Evolutionary conservation across 257 asterid genomes (phyloP), one percentile per base, ranked within the genome.

Genomic region (Henckelia pumila): DNA sequence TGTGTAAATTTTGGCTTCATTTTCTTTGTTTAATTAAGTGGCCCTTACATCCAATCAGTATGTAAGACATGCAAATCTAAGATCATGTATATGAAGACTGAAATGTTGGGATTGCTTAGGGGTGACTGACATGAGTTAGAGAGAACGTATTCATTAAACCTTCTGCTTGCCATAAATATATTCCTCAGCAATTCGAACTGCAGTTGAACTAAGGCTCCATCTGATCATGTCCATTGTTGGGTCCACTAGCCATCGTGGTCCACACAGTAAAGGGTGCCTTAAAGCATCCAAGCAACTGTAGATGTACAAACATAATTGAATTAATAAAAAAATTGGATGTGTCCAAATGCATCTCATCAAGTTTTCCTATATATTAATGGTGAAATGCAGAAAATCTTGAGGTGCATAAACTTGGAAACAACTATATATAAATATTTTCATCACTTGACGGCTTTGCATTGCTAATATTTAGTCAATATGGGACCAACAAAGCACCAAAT

Each of bases 211-310:
- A 69, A 93, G 89, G 79, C 88, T 88, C 97, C 97, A 93, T 80
- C 92, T 86, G 78, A 93, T 86, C 87, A 93, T 79, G 80, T 87
- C 92, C 90, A 85, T 85, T 8, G 93, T 86, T 28, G 84, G 90
- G 72, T 86, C 88, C 35, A 90, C 91, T 21, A 93, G 89, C 98
- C 98, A 90, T 82, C 81, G 85, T 68, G 98, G 98, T 80, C 98
- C 98, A 76, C 98, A 93, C 67, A 93, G 80, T 86, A 92, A 89
- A 59, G 98, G 98, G 75, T 89, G 98, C 81, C 96, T 86, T 86
- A 92, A 68, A 59, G 98, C 97, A 82, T 88, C 81, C 77, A 89
- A 78, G 83, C 98, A 92, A 80, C 98, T 92, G 79, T 8, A 55
- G 61, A 67, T 71, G 58, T 33, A 61, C 77, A 20, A 78, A 66